These are phyloP conservation scores for Leptographium lundbergii DNA, from an alignment of 2,329 filamentous ascomycete genomes.

Conservation along the genomic window DNA sequence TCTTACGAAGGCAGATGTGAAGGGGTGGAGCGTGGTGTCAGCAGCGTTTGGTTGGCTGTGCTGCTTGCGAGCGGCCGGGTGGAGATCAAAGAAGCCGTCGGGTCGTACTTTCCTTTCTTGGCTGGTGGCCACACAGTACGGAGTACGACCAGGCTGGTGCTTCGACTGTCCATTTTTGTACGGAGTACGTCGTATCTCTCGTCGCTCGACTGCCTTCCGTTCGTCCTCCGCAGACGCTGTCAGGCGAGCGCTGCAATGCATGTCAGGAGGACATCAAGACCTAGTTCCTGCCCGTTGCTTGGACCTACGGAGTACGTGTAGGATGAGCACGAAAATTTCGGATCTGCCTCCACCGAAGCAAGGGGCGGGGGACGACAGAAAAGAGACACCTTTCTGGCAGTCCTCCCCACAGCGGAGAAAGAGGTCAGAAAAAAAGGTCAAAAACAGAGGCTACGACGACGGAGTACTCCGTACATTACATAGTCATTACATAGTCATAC, in stretches of 20 bases:
- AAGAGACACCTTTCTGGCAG: not conserved
- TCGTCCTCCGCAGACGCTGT: not conserved
- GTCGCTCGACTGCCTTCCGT: not conserved
- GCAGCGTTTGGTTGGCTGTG: not conserved
- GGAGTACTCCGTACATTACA: not conserved
- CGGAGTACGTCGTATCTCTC: not conserved
- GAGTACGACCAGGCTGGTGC: not conserved
- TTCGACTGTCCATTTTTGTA: not conserved
- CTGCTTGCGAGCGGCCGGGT: not conserved
- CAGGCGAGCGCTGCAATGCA: not conserved
- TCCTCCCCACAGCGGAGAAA: not conserved
- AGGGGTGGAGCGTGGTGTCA: not conserved
- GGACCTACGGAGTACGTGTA: not conserved
- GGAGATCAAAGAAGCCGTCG: not conserved
- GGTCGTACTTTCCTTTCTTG: not conserved
- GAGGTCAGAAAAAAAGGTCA: not conserved
- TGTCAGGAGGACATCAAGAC: not conserved
- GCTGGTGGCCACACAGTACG: not conserved
- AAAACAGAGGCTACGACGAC: not conserved
- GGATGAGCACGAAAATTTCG: conserved; percentile 1
- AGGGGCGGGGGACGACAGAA: not conserved
- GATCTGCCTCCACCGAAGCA: not conserved
- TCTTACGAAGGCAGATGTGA: not conserved
- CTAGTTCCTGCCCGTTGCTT: not conserved
- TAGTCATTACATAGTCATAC: not conserved